Evolutionary conservation across 768 basidiomycete genomes (phyloP), one percentile per base, ranked within the genome.

Genomic region (Fomitopsis serialis): DNA sequence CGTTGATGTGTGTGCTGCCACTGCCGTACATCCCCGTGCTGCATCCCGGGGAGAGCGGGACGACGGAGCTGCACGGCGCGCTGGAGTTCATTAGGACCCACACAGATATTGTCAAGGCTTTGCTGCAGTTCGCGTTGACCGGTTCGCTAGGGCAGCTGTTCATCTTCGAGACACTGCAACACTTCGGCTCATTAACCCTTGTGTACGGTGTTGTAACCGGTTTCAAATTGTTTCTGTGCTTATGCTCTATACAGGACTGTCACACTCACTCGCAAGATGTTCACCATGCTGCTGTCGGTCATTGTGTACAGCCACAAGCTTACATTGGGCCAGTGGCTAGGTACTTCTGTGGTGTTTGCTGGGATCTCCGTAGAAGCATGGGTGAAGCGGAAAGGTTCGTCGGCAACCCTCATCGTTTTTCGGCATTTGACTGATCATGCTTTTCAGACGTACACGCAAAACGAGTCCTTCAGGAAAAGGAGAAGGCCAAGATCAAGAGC

Each of bases 231-330:
- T 17, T 24, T 22, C 36, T 59, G 52, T 29, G 58, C 57, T 54
- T 44, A 3, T 1, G 19, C 42, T 44, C 24, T 55, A 40, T 51
- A 11, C 67, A 92, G 91, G 43, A 98, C 92, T 35, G 89, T 98
- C 61, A 99, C 97, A 3, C 78, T 99, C 52, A 98, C 97, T 13
- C 80, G 97, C 52, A 98, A 98, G 72, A 75, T 99, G 68, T 94
- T 97, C 70, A 98, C 97, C 9, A 99, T 99, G 95, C 76, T 99
- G 15, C 77, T 99, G 40, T 96, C 92, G 17, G 95, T 99, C 7
- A 67, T 95, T 24, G 79, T 98, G 0, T 98, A 97, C 66, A 85
- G 90, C 62, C 97, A 98, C 69, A 80, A 74, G 58, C 75, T 99
- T 50, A 85, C 87, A 0, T 45, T 66, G 1, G 94, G 94, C 1